Evolutionary conservation across 2,329 filamentous ascomycete species (phyloP).

Genomic region (Aspergillus sp.): DNA sequence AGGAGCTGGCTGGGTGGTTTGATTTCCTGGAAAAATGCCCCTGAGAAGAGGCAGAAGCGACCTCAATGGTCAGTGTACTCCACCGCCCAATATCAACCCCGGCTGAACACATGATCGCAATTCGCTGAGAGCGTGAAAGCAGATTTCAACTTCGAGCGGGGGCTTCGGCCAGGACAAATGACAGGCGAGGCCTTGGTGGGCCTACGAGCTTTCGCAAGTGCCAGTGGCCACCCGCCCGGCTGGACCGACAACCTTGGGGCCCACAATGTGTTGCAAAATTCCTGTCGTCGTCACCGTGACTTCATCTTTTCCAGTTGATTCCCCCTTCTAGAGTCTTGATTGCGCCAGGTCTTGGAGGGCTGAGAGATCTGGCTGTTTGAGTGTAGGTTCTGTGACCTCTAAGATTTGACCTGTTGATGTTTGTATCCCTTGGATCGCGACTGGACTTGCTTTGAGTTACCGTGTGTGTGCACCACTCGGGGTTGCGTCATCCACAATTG

Average conservation of each 20-base stretch:
- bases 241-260: slow-evolving; percentile 23
- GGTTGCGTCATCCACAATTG: slow-evolving; percentile 29
- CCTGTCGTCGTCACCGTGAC: slow-evolving; percentile 47
- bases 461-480: slow-evolving; percentile 18
- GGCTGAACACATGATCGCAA: slow-evolving; percentile 9
- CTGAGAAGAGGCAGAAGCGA: slow-evolving; percentile 11
- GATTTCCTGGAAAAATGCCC: slow-evolving; percentile 19
- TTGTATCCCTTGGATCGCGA: slow-evolving; percentile 10
- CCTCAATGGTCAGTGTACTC: background rate
- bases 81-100: slow-evolving; percentile 21
- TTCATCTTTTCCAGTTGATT: slow-evolving; percentile 32
- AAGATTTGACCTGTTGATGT: background rate
- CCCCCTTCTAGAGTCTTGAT: slow-evolving; percentile 1
- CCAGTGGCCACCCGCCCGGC: slow-evolving; percentile 27
- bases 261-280: slow-evolving; percentile 27
- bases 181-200: slow-evolving; percentile 25
- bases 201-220: slow-evolving; percentile 20
- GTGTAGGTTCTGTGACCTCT: background rate
- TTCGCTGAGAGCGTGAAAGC: slow-evolving; percentile 15
- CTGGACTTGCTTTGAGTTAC: slow-evolving; percentile 18
- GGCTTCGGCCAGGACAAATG: slow-evolving; percentile 18
- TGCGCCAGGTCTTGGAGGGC: slow-evolving; percentile 11
- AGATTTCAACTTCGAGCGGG: slow-evolving; percentile 18
- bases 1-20: slow-evolving; percentile 14
- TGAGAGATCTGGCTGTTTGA: background rate